Conservation (phyloP, 805 yeast genomes). For the Wickerhamiella brachini region DNA sequence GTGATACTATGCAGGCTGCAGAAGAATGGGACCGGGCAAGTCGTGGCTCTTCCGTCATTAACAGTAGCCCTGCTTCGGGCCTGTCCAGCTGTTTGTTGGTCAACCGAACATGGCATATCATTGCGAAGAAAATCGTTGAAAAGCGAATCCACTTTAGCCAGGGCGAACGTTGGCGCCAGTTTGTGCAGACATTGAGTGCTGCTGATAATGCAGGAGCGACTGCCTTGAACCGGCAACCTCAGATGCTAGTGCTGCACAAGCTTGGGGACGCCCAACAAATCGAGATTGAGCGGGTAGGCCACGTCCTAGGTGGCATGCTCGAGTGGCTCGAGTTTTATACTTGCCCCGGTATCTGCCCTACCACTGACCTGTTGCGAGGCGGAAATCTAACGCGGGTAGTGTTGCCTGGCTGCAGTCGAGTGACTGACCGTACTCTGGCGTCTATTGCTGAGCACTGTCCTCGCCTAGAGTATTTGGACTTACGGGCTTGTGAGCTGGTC, state of each 20-base stretch:
- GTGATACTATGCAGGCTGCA: conserved; percentile 35
- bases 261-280: conserved; percentile 39
- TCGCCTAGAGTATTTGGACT: conserved; percentile 48
- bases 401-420: conserved; percentile 55
- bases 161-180: conserved; percentile 29
- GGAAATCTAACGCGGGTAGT: conserved; percentile 32
- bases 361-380: conserved; percentile 32
- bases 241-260: conserved; percentile 53
- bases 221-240: conserved; percentile 16
- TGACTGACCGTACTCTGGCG: conserved; percentile 47
- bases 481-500: conserved; percentile 71
- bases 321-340: conserved; percentile 70
- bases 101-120: conserved; percentile 48
- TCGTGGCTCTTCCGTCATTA: conserved; percentile 6
- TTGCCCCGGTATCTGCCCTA: conserved; percentile 60
- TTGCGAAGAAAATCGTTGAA: conserved; percentile 42
- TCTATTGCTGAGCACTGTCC: conserved; percentile 43
- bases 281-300: conserved; percentile 37
- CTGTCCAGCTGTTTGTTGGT: conserved; percentile 55
- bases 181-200: conserved; percentile 25
- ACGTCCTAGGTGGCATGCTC: conserved; percentile 34
- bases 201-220: conserved; percentile 7
- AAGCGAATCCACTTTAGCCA: conserved; percentile 42
- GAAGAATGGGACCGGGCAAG: conserved; percentile 30
- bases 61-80: conserved; percentile 17